Evolutionary conservation across 371 early-diverging fungal species (phyloP), one percentile per base, ranked within the genome.

Genomic region (Apophysomyces variabilis): DNA sequence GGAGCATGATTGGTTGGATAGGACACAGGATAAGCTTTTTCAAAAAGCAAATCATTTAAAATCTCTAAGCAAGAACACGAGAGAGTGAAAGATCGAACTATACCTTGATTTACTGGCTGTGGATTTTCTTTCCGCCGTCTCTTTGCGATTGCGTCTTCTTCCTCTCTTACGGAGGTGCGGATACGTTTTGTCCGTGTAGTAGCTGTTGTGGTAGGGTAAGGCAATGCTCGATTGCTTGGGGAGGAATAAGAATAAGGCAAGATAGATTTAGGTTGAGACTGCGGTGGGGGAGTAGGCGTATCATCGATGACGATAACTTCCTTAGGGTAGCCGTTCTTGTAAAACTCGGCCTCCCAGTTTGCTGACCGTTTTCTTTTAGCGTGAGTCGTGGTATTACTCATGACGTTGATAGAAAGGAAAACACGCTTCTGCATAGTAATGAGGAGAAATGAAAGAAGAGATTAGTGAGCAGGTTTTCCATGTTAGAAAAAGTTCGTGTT

Each of bases 241-340:
- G 62, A 61, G 45, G 61, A 61, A 54, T 56, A 47, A 47, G 66
- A 50, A 57, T 44, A 21, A 61, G 60, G 60, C 37, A 38, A 21
- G 60, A 38, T 8, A 37, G 38, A 41, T 60, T 38, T 60, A n/a
- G 38, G 60, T 38, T 60, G 60, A 18, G 36, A 44, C 32, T 37
- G 38, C 8, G 38, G 60, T 32, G 60, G 60, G 13, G 85, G 85
- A 21, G 87, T 82, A 37, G 85, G 86, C 35, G 83, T 73, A 58
- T 87, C 87, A 36, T 87, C 87, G 66, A 87, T 87, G 18, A 87
- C 84, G 66, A 87, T 87, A 38, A 87, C 77, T 60, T 87, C 87
- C 66, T 76, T 76, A n/a, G 87, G 87, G 16, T 77, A 69, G n/a
- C 87, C 87, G 67, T 87, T 87, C 68, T 81, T 84, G 47, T 85